Percentiles rank a stretch among this genome's conserved stretches.
Evolutionary conservation across 2,329 filamentous ascomycete genomes (phyloP).

Genomic region (Colletotrichum eremochloae): DNA sequence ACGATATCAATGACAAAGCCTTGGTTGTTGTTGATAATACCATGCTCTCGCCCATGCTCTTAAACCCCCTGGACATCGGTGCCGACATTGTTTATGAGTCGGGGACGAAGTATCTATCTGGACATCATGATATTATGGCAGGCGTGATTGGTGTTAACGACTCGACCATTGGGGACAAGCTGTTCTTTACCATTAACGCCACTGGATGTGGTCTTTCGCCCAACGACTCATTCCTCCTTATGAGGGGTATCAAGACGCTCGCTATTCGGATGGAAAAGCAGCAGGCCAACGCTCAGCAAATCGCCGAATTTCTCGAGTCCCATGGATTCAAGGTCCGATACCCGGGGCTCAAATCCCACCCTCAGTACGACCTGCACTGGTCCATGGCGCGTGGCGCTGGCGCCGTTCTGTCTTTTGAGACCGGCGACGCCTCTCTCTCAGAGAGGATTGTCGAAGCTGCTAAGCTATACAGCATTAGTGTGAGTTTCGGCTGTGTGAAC

Average conservation of each 20-base stretch:
- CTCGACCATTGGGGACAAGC: slow-evolving; percentile 81
- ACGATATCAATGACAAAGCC: slow-evolving; percentile 81
- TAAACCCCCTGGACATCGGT: slow-evolving; percentile 93
- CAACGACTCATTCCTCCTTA: slow-evolving; percentile 95
- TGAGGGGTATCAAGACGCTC: slow-evolving; percentile 95
- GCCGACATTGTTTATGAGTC: slow-evolving; percentile 98
- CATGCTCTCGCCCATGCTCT: slow-evolving; percentile 96
- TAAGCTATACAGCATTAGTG: slow-evolving; percentile 92
- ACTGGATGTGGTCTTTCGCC: slow-evolving; percentile 94
- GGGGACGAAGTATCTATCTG: slow-evolving; percentile 97
- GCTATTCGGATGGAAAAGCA: slow-evolving; percentile 99
- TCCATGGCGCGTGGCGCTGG: slow-evolving; percentile 95
- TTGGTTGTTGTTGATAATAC: slow-evolving; percentile 97
- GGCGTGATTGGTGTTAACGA: slow-evolving; percentile 96
- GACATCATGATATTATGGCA: slow-evolving; percentile 99
- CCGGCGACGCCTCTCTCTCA: slow-evolving; percentile 84
- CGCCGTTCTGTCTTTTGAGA: slow-evolving; percentile 96
- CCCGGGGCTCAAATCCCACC: slow-evolving; percentile 92
- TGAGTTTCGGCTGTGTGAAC: slow-evolving; percentile 98
- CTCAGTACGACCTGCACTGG: slow-evolving; percentile 96
- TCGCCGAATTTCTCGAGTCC: slow-evolving; percentile 91
- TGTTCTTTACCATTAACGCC: slow-evolving; percentile 97
- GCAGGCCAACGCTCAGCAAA: slow-evolving; percentile 89
- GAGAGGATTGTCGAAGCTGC: slow-evolving; percentile 96
- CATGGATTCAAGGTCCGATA: slow-evolving; percentile 96